Evolutionary conservation across 2,329 filamentous ascomycete species (phyloP).

Genomic region (Colletotrichum paranaense): DNA sequence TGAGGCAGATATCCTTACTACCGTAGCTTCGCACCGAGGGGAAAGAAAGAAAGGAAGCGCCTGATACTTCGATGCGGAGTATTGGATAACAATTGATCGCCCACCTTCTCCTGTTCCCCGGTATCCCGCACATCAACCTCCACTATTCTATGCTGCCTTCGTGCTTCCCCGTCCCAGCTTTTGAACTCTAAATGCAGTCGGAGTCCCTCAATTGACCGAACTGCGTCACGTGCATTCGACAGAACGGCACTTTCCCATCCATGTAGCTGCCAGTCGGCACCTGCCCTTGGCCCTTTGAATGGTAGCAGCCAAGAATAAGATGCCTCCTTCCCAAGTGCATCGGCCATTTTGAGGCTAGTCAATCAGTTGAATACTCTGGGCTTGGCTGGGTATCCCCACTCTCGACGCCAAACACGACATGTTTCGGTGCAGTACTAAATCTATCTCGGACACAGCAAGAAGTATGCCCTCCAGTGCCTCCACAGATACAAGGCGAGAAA

Average conservation of each 20-base stretch:
- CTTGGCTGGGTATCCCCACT: neutral
- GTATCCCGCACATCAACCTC: neutral
- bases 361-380: neutral
- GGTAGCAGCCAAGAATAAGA: neutral
- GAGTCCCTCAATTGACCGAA: neutral
- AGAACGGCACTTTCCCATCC: neutral
- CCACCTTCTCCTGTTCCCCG: neutral
- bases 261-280: neutral
- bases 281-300: neutral
- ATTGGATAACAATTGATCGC: neutral
- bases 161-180: neutral
- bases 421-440: slow-evolving; percentile 1
- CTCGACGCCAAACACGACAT: neutral
- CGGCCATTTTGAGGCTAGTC: neutral
- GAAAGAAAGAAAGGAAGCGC: neutral
- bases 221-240: neutral
- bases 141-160: neutral
- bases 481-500: neutral
- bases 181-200: neutral
- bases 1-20: neutral
- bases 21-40: neutral
- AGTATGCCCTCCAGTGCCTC: too few species aligned
- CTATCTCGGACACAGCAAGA: neutral
- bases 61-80: neutral
- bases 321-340: neutral